Conservation (phyloP, 2,329 filamentous ascomycete genomes). For the Bipolaris victoriae region DNA sequence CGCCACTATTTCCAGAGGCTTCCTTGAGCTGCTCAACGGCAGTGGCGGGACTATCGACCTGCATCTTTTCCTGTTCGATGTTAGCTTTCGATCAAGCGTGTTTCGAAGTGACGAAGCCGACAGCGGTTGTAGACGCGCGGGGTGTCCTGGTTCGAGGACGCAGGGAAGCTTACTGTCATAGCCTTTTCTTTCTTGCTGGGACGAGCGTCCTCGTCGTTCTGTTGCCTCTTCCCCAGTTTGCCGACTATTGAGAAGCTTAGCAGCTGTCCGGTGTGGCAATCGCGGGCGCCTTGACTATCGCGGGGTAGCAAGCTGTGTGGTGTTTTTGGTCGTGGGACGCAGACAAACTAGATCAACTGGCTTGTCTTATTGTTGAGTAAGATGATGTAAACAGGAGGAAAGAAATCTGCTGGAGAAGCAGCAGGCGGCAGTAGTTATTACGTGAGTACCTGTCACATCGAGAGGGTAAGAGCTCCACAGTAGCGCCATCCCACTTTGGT, state of each 20-base stretch:
- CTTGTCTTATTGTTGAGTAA: slow-evolving; percentile 8
- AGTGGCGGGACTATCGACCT: slow-evolving; percentile 64
- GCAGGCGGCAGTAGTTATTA: slow-evolving; percentile 18
- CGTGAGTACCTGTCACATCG: slow-evolving; percentile 23
- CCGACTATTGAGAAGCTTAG: slow-evolving; percentile 35
- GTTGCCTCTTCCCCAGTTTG: slow-evolving; percentile 54
- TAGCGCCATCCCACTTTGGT: slow-evolving; percentile 20
- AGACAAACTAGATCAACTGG: slow-evolving; percentile 12
- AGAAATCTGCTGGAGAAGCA: slow-evolving; percentile 14
- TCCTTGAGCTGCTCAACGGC: slow-evolving; percentile 65
- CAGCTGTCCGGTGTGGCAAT: slow-evolving; percentile 32
- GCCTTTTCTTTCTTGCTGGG: slow-evolving; percentile 51
- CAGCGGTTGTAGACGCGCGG: slow-evolving; percentile 9
- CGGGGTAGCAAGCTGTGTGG: slow-evolving; percentile 17
- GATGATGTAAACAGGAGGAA: slow-evolving; percentile 5
- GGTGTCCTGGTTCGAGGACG: neutral
- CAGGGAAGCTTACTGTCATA: slow-evolving; percentile 48
- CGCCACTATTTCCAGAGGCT: slow-evolving; percentile 55
- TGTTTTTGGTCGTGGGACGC: neutral
- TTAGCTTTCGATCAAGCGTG: slow-evolving; percentile 12
- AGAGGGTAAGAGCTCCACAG: slow-evolving; percentile 32
- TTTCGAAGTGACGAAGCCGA: neutral
- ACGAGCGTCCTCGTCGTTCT: slow-evolving; percentile 47
- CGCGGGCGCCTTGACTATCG: slow-evolving; percentile 20
- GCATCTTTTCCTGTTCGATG: slow-evolving; percentile 62